These are phyloP conservation scores for Suhomyces faveliae DNA, from an alignment of 805 yeast genomes.

Conservation along the genomic window DNA sequence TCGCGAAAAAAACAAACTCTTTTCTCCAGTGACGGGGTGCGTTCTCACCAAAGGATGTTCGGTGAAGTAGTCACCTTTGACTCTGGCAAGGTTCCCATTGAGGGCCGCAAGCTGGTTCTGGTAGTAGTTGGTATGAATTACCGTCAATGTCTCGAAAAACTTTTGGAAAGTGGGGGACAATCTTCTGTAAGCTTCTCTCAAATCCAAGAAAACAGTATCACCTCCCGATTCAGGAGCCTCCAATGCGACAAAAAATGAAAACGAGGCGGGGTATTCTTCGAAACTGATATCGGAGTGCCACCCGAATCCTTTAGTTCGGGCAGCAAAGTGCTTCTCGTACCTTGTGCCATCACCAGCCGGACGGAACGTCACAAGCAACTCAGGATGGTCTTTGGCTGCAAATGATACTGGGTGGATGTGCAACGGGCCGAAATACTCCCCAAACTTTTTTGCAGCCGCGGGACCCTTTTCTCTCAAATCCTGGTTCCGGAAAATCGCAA, in stretches of 20 bases:
- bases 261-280: conserved; percentile 25
- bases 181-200: conserved; percentile 26
- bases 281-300: conserved; percentile 29
- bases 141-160: conserved; percentile 23
- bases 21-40: conserved; percentile 29
- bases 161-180: conserved; percentile 23
- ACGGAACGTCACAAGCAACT: conserved; percentile 22
- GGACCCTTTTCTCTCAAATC: conserved; percentile 27
- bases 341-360: conserved; percentile 20
- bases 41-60: conserved; percentile 31
- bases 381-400: conserved; percentile 22
- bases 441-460: conserved; percentile 19
- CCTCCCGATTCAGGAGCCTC: conserved; percentile 28
- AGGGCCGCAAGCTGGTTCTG: conserved; percentile 17
- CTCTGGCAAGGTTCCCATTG: conserved; percentile 15
- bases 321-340: conserved; percentile 15
- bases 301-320: conserved; percentile 9
- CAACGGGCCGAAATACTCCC: conserved; percentile 26
- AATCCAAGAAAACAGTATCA: conserved; percentile 25
- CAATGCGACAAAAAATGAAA: conserved; percentile 24
- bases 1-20: conserved; percentile 21
- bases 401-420: conserved; percentile 25
- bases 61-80: conserved; percentile 19
- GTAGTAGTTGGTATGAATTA: conserved; percentile 22
- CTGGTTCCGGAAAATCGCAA: conserved; percentile 26